Percentiles rank a stretch among this genome's conserved stretches.
These are phyloP conservation scores for Aquilaria yunnanensis DNA, from an alignment of 345 rosid species.

Conservation along the genomic window DNA sequence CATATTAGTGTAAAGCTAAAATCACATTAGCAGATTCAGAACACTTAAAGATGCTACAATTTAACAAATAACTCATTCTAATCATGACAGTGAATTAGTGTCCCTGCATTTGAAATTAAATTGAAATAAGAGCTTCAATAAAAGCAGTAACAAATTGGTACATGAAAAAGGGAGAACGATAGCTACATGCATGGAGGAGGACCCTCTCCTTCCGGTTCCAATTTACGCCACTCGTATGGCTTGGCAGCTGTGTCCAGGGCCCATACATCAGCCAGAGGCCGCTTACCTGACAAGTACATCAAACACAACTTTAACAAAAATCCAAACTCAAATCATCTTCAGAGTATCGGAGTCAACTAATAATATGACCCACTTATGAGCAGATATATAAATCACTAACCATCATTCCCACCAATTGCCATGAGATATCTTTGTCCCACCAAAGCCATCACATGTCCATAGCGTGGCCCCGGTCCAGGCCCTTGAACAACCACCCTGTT, in stretches of 20 bases:
- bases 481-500: constrained; percentile 97
- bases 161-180: constrained; percentile 8
- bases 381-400: constrained; percentile 29
- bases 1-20: too few species aligned
- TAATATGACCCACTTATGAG: constrained; percentile 7
- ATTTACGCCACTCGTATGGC: constrained; percentile 99
- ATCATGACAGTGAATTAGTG: too few species aligned
- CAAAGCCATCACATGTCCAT: constrained; percentile 99
- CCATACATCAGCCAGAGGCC: constrained; percentile 99
- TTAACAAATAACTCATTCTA: too few species aligned
- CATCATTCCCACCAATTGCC: constrained; percentile 99
- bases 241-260: constrained; percentile 99
- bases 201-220: constrained; percentile 99
- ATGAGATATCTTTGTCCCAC: constrained; percentile 99
- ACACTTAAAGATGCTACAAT: too few species aligned
- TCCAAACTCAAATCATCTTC: too few species aligned
- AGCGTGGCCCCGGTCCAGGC: constrained; percentile 99
- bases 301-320: constrained; percentile 9
- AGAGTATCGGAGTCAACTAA: too few species aligned
- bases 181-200: constrained; percentile 99
- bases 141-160: too few species aligned
- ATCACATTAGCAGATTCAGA: too few species aligned
- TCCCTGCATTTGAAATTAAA: too few species aligned
- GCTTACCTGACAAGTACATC: constrained; percentile 58
- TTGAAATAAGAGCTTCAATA: too few species aligned